Percentiles rank a stretch among this genome's conserved stretches.
Evolutionary conservation across 768 basidiomycete genomes (phyloP).

Genomic region (Austroboletus eburneus): DNA sequence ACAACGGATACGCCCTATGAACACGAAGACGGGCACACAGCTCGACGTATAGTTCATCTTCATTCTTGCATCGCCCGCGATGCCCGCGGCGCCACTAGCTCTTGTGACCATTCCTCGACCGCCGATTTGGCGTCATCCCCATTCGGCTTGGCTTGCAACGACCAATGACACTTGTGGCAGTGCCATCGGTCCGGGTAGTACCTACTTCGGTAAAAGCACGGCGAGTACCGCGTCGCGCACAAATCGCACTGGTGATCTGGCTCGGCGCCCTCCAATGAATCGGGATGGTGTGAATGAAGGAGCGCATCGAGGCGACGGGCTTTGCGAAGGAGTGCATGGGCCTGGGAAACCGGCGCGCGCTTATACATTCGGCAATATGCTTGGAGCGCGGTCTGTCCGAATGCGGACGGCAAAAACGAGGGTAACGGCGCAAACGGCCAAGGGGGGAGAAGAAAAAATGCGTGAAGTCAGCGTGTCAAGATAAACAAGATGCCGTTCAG

Average conservation of each 20-base stretch:
- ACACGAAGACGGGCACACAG: too few relatives aligned
- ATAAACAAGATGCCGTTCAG: neutral
- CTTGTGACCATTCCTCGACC: conserved; percentile 17
- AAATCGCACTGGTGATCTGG: conserved; percentile 45
- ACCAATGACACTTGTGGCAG: conserved; percentile 46
- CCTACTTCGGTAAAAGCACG: conserved; percentile 59
- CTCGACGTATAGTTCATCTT: neutral
- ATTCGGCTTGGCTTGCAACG: conserved; percentile 6
- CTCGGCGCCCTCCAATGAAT: conserved; percentile 21
- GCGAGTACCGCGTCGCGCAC: conserved; percentile 70
- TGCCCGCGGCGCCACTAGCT: conserved; percentile 7
- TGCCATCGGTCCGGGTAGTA: conserved; percentile 26
- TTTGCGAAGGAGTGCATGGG: conserved; percentile 85
- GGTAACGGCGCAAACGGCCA: neutral
- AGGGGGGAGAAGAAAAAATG: neutral
- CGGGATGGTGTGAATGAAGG: conserved; percentile 44
- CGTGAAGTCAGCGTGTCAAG: conserved; percentile 8
- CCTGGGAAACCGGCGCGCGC: conserved; percentile 62
- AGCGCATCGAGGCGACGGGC: conserved; percentile 79
- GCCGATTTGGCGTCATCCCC: neutral
- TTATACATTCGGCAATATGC: conserved; percentile 86
- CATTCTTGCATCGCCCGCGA: conserved; percentile 18
- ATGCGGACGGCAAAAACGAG: neutral
- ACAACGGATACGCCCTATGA: too few relatives aligned
- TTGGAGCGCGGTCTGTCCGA: conserved; percentile 77